Evolutionary conservation across 2,329 filamentous ascomycete genomes (phyloP), one percentile per base, ranked within the genome.

Genomic region (Fusarium anthophilum): DNA sequence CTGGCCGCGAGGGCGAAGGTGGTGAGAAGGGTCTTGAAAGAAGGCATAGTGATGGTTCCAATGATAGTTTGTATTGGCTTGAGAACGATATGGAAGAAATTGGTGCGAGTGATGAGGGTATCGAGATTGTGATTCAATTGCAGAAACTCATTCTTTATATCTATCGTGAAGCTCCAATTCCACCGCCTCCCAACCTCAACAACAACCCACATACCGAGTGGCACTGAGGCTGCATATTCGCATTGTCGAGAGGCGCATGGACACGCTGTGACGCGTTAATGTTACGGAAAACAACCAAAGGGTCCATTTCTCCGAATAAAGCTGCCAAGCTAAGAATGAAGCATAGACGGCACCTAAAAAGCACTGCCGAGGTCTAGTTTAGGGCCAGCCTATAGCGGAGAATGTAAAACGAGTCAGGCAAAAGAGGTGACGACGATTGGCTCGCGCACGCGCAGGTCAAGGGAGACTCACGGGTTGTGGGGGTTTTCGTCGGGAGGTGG

Each of bases 11-110:
- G 51, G 26, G 73, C 64, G 38, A 67, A 55, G 43, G 57, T 54
- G 44, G 70, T 20, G 28, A 78, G 41, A n/a, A 74, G 37, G 14
- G 56, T 76, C 30, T 71, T 72, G 30, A 70, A 11, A 14, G 67
- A 70, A 65, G 67, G 67, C 67, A 70, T 70, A 22, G 18, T 37
- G 56, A 15, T 32, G 24, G 8, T 26, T 11, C 15, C 15, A 37
- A 24, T 8, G 17, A 28, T 24, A 37, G 28, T 22, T 28, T 11
- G n/a, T 24, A 15, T 14, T 32, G 44, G 9, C 24, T 30, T 9
- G 43, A 35, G 55, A 35, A 18, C 17, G n/a, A 32, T 47, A 7
- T 35, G 39, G 35, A 30, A 53, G 32, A 37, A 22, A 24, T 32
- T 56, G 37, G 22, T 44, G 48, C 8, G 10, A 39, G 58, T 43